Percentiles rank a stretch among this genome's conserved stretches.
These are phyloP conservation scores for Dimargaris xerosporica DNA, from an alignment of 192 early-diverging fungal species.

Conservation along the genomic window DNA sequence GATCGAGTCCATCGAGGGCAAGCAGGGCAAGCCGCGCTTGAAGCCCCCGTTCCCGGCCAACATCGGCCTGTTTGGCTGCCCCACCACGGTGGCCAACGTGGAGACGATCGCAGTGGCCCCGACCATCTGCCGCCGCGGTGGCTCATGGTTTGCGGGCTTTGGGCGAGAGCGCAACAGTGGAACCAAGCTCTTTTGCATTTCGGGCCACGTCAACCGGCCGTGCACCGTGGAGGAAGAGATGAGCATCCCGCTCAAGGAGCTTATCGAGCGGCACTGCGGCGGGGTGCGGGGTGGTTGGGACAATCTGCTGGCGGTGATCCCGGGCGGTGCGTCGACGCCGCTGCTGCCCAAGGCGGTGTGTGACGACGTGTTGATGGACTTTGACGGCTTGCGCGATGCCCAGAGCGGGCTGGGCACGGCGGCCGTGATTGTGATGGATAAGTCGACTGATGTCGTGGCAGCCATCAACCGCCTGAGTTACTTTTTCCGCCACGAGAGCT, in stretches of 20 bases:
- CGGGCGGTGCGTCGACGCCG: constrained; percentile 91
- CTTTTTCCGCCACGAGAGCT: constrained; percentile 96
- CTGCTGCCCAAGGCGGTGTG: constrained; percentile 72
- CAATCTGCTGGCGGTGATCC: constrained; percentile 92
- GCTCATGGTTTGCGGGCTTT: constrained; percentile 85
- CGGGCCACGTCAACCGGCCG: constrained; percentile 95
- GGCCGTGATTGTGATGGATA: constrained; percentile 98
- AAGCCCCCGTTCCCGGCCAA: constrained; percentile 99
- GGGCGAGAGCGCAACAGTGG: constrained; percentile 87
- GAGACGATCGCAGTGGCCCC: constrained; percentile 98
- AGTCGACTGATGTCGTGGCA: constrained; percentile 84
- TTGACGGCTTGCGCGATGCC: constrained; percentile 89
- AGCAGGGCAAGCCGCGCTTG: constrained; percentile 95
- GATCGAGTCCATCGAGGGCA: constrained; percentile 85
- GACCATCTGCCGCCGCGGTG: constrained; percentile 80
- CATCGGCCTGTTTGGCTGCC: constrained; percentile 95
- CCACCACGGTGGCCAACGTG: constrained; percentile 98
- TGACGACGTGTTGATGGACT: constrained; percentile 94
- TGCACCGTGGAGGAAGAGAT: constrained; percentile 98
- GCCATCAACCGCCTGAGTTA: constrained; percentile 84
- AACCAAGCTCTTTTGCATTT: constrained; percentile 96
- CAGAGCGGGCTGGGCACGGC: constrained; percentile 91
- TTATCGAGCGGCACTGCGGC: constrained; percentile 89
- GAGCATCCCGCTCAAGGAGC: constrained; percentile 86
- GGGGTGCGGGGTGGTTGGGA: constrained; percentile 98